Conservation (phyloP, 805 yeast genomes). For the Schizosaccharomyces osmophilus region DNA sequence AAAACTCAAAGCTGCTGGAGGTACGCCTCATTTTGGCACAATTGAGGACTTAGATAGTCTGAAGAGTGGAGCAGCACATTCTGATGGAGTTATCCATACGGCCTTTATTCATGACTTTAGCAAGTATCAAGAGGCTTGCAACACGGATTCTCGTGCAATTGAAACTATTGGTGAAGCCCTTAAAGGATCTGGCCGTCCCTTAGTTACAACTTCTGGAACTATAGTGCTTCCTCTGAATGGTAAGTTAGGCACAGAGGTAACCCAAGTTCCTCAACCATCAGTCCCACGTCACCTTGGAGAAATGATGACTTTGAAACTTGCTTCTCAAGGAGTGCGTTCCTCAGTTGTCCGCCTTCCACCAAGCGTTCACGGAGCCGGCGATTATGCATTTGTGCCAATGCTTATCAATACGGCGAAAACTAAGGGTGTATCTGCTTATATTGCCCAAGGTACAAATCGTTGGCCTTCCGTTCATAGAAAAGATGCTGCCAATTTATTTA, state of each 20-base stretch:
- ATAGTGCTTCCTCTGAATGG: slow-evolving; percentile 5
- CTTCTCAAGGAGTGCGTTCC: slow-evolving; percentile 13
- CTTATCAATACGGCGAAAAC: slow-evolving; percentile 4
- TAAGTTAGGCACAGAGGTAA: slow-evolving; percentile 6
- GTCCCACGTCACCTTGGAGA: background rate
- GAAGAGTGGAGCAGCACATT: slow-evolving; percentile 11
- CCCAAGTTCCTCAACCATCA: background rate
- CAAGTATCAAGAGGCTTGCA: slow-evolving; percentile 7
- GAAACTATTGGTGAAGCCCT: slow-evolving; percentile 13
- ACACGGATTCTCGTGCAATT: slow-evolving; percentile 12
- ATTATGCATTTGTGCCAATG: slow-evolving; percentile 12
- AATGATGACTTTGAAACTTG: slow-evolving; percentile 6
- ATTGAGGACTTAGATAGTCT: slow-evolving; percentile 13
- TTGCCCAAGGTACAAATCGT: slow-evolving; percentile 15
- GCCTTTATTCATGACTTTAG: slow-evolving; percentile 17
- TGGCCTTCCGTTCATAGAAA: slow-evolving; percentile 16
- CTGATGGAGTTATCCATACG: slow-evolving; percentile 18
- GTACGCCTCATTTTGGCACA: slow-evolving; percentile 13
- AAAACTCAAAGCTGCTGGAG: slow-evolving; percentile 8
- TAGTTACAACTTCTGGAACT: slow-evolving; percentile 13
- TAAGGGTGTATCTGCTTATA: slow-evolving; percentile 14
- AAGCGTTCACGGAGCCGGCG: slow-evolving; percentile 16
- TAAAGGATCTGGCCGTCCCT: slow-evolving; percentile 13
- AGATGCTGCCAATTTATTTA: slow-evolving; percentile 16
- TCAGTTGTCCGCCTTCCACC: slow-evolving; percentile 15